Evolutionary conservation across 2,329 filamentous ascomycete genomes (phyloP), one percentile per base, ranked within the genome.

Genomic region (Lachnellula arida): DNA sequence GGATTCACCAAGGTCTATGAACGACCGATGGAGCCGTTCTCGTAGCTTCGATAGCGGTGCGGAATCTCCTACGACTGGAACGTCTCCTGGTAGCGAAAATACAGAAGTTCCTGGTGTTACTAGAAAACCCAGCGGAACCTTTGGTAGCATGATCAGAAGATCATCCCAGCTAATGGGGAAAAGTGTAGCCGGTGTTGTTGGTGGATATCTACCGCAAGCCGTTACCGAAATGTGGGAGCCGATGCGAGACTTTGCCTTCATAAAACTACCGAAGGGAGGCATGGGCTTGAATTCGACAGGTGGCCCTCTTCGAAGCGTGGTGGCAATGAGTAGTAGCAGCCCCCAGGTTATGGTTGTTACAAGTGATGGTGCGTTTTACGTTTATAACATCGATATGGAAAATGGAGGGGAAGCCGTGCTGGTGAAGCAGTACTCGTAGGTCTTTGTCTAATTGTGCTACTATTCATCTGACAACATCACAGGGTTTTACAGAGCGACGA

Each of bases 191-290:
- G 89, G 90, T 5, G 91, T 91, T 7, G 87, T 97, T 34, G 92
- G 92, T 4, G 91, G 90, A 0, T 99, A 99, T 70, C 78, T 99
- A 2, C 94, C 94, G 0, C 89, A 89, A 67, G 93, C 92, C 1
- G 91, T 99, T 4, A 93, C 93, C 1, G 93, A 97, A 73, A 97
- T 97, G 81, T 97, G 92, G 92, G 94, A 99, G 67, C 94, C 94
- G 0, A 78, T 88, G 57, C 84, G 94, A 53, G 94, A 99, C 72
- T 99, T 99, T 74, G 94, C 94, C 1, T 97, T 90, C 79, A 92
- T 97, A 68, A 96, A 94, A 71, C 83, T 99, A 48, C 93, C 93
- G 14, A 90, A 88, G 68, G 73, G 73, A 23, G 67, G 70, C 23
- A 67, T 72, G 32, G 66, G 66, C 4, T 61, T 68, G 1, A 66